A percentile compares a stretch with the other conserved stretches of the same genome.
Evolutionary conservation across 2,329 filamentous ascomycete genomes (phyloP).

Genomic region (Epichloe sp.): DNA sequence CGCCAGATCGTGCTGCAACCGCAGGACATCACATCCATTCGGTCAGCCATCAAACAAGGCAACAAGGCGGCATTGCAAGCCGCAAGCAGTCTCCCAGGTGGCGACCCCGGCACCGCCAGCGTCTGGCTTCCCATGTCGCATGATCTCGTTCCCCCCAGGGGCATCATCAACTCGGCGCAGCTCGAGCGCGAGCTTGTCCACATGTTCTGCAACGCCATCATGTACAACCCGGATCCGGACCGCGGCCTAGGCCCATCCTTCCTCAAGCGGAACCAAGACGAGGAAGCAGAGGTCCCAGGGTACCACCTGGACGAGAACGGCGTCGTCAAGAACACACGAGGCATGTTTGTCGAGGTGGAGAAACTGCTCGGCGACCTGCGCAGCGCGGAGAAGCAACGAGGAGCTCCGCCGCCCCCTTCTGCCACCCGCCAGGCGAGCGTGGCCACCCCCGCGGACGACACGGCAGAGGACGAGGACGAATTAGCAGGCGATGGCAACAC

Average conservation of each 20-base stretch:
- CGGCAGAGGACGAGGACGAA: slow-evolving; percentile 37
- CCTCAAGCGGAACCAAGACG: slow-evolving; percentile 29
- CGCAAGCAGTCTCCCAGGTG: slow-evolving; percentile 46
- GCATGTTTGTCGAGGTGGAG: slow-evolving; percentile 84
- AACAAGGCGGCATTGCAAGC: slow-evolving; percentile 49
- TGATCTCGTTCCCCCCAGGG: slow-evolving; percentile 68
- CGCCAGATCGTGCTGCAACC: slow-evolving; percentile 59
- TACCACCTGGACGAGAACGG: slow-evolving; percentile 70
- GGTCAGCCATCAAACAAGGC: slow-evolving; percentile 61
- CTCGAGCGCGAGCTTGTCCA: slow-evolving; percentile 86
- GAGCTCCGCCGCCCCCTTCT: slow-evolving; percentile 20
- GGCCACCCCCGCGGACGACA: slow-evolving; percentile 30
- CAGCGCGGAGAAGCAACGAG: slow-evolving; percentile 50
- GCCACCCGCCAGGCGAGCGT: slow-evolving; percentile 23
- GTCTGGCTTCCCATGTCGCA: slow-evolving; percentile 57
- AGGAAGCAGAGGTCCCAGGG: slow-evolving; percentile 35
- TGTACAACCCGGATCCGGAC: slow-evolving; percentile 85
- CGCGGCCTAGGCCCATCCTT: slow-evolving; percentile 56
- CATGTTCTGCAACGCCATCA: slow-evolving; percentile 96
- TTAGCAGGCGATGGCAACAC: slow-evolving; percentile 27
- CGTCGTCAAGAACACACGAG: slow-evolving; percentile 73
- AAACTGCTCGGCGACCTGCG: slow-evolving; percentile 64
- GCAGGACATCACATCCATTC: slow-evolving; percentile 67
- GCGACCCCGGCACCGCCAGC: slow-evolving; percentile 41
- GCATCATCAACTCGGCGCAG: slow-evolving; percentile 86